Conservation (phyloP, 192 early-diverging fungal species). For the Backusella luteola region DNA sequence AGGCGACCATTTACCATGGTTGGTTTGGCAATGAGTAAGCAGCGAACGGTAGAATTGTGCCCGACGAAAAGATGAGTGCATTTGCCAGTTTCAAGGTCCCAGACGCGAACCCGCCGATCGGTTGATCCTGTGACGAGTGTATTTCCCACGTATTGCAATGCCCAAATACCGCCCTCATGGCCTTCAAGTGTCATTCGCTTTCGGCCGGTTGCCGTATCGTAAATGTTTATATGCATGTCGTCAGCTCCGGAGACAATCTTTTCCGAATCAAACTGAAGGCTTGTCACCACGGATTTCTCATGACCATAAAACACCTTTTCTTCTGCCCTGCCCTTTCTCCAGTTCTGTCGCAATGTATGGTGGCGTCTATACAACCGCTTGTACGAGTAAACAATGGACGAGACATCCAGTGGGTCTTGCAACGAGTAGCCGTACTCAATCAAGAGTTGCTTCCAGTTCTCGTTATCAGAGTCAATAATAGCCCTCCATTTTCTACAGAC, state of each 20-base stretch:
- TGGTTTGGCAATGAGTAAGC: conserved; percentile 85
- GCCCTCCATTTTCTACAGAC: conserved; percentile 80
- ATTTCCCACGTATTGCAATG: conserved; percentile 84
- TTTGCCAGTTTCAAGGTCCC: conserved; percentile 88
- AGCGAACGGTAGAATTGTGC: conserved; percentile 93
- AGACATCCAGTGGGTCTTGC: conserved; percentile 6
- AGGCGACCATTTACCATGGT: conserved; percentile 53
- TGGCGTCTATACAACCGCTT: conserved; percentile 82
- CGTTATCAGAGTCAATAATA: conserved; percentile 71
- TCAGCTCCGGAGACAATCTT: conserved; percentile 94
- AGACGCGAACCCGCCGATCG: conserved; percentile 94
- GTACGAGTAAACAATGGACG: conserved; percentile 50
- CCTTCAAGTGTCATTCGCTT: conserved; percentile 73
- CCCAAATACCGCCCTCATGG: conserved; percentile 98
- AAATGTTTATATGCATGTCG: conserved; percentile 90
- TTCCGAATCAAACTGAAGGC: conserved; percentile 92
- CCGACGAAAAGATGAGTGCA: conserved; percentile 95
- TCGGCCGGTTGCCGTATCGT: conserved; percentile 80
- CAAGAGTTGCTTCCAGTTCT: conserved; percentile 48
- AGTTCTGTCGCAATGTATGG: conserved; percentile 81
- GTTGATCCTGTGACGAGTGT: conserved; percentile 94
- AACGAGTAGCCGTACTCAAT: conserved; percentile 44
- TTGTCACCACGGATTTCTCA: conserved; percentile 84
- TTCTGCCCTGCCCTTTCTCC: conserved; percentile 71
- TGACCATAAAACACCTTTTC: conserved; percentile 64